Evolutionary conservation across 2,329 filamentous ascomycete species (phyloP).

Genomic region (Colletotrichum acutatum): DNA sequence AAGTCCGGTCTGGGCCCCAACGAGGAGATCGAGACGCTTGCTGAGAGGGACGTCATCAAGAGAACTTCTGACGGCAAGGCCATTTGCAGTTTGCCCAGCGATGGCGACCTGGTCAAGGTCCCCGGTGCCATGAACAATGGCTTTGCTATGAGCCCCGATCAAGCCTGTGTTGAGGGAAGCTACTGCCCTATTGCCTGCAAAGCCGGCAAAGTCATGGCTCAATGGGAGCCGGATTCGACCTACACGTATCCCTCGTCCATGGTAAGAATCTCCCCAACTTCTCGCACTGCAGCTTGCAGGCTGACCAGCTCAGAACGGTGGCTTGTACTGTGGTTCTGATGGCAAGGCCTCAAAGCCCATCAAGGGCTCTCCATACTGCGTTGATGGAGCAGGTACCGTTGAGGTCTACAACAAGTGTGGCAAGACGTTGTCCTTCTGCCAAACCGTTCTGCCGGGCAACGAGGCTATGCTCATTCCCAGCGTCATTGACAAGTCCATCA

Average conservation of each 20-base stretch:
- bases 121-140: constrained; percentile 74
- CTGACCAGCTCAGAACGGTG: constrained; percentile 68
- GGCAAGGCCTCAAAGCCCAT: constrained; percentile 78
- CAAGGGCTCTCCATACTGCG: constrained; percentile 73
- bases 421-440: constrained; percentile 75
- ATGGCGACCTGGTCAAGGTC: constrained; percentile 74
- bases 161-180: constrained; percentile 71
- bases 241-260: constrained; percentile 79
- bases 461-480: constrained; percentile 87
- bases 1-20: constrained; percentile 1
- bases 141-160: constrained; percentile 84
- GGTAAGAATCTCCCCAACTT: constrained; percentile 53
- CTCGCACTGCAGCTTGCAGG: background rate
- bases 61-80: constrained; percentile 43
- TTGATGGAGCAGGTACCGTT: constrained; percentile 73
- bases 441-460: constrained; percentile 82
- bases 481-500: constrained; percentile 65
- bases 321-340: constrained; percentile 75
- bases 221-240: constrained; percentile 79
- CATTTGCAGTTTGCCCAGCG: constrained; percentile 72
- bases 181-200: constrained; percentile 85
- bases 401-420: constrained; percentile 74
- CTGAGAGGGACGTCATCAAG: constrained; percentile 39
- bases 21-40: constrained; percentile 18
- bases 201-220: constrained; percentile 79